phyloP scores from a whole-genome alignment of 164 flowering plant species.

The Piper betle region DNA sequence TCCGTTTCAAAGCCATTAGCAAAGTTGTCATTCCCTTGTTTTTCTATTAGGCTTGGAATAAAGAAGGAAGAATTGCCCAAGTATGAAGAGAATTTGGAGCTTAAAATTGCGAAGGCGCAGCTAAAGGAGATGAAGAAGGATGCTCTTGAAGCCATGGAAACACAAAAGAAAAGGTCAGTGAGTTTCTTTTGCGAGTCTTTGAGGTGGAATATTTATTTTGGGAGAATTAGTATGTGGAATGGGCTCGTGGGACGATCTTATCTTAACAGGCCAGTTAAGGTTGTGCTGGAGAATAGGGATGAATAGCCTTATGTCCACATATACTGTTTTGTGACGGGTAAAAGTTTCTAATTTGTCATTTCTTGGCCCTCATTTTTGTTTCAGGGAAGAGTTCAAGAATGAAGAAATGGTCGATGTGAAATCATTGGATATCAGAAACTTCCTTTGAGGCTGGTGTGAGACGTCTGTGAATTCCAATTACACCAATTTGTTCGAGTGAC shows the following conservation, averaged over 20 bases:
- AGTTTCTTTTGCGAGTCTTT: background rate
- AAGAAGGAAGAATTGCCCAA: constrained; percentile 76
- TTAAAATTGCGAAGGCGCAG: constrained; percentile 79
- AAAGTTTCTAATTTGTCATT: background rate
- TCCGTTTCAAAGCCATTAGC: too few species aligned
- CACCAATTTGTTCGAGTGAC: background rate
- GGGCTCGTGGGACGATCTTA: too few species aligned
- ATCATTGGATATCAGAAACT: constrained; percentile 84
- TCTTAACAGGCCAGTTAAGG: too few species aligned
- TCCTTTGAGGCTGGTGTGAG: constrained; percentile 30
- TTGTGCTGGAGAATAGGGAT: too few species aligned
- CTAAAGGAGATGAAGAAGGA: constrained; percentile 84
- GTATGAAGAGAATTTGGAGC: constrained; percentile 73
- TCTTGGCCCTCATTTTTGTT: constrained; percentile 1
- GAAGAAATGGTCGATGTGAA: constrained; percentile 63
- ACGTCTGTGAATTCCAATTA: background rate
- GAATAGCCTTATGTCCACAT: too few species aligned
- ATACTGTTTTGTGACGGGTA: background rate
- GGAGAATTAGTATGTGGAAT: background rate
- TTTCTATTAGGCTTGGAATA: constrained; percentile 66
- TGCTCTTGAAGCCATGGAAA: constrained; percentile 89
- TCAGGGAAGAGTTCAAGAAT: constrained; percentile 95
- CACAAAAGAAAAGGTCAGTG: constrained; percentile 74
- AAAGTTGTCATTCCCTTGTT: background rate
- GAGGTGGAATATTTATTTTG: background rate